phyloP scores from a whole-genome alignment of 2,329 filamentous ascomycete species.

The Phialocephala subalpina region DNA sequence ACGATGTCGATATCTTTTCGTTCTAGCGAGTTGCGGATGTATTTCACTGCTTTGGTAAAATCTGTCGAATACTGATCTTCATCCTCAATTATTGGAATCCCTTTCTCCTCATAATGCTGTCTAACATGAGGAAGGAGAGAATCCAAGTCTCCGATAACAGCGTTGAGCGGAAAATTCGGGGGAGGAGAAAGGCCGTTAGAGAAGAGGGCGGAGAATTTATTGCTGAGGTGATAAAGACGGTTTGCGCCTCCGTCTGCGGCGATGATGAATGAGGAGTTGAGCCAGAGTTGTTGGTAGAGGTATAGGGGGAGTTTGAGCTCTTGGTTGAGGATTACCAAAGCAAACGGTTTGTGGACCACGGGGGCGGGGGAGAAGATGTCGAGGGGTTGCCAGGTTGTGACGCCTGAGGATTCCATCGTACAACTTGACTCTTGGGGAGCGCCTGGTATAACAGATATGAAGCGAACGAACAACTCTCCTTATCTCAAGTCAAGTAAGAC shows the following conservation, averaged over 20 bases:
- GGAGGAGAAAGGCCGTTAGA: background rate
- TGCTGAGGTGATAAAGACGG: slow-evolving; percentile 62
- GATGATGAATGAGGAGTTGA: slow-evolving; percentile 66
- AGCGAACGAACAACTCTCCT: background rate
- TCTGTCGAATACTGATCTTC: slow-evolving; percentile 90
- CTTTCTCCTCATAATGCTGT: slow-evolving; percentile 51
- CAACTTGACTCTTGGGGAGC: background rate
- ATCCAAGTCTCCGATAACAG: slow-evolving; percentile 91
- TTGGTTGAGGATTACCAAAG: slow-evolving; percentile 68
- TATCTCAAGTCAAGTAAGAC: background rate
- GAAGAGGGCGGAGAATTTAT: slow-evolving; percentile 10
- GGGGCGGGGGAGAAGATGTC: slow-evolving; percentile 38
- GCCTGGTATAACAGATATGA: too few relatives aligned
- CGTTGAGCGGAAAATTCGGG: slow-evolving; percentile 49
- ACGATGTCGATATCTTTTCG: slow-evolving; percentile 67
- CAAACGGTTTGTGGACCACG: slow-evolving; percentile 46
- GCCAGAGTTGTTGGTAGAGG: slow-evolving; percentile 44
- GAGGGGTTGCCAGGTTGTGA: slow-evolving; percentile 47
- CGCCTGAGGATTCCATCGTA: background rate
- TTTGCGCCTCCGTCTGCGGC: slow-evolving; percentile 96
- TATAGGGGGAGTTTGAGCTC: slow-evolving; percentile 56
- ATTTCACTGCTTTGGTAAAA: slow-evolving; percentile 82
- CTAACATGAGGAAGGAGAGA: slow-evolving; percentile 72
- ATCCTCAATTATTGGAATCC: slow-evolving; percentile 72
- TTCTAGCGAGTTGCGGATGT: slow-evolving; percentile 52